Evolutionary conservation across 1,284 basidiomycete genomes (phyloP).

Genomic region (Hemileia vastatrix): DNA sequence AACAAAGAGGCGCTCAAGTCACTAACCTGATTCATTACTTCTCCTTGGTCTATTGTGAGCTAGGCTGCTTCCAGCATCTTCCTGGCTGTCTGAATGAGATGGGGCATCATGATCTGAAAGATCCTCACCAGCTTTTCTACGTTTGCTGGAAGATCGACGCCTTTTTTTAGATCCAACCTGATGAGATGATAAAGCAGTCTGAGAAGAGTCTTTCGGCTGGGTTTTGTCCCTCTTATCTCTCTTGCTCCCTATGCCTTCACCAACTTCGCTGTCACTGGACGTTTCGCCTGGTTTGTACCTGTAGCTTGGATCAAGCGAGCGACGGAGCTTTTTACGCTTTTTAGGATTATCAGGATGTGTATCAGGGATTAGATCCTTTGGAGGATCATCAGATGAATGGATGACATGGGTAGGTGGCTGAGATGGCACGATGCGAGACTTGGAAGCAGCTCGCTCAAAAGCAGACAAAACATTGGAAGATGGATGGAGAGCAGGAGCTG

Average conservation of each 20-base stretch:
- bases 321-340: conserved; percentile 13
- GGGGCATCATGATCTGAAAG: background rate
- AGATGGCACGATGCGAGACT: background rate
- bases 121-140: background rate
- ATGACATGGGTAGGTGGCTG: background rate
- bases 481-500: conserved; percentile 5
- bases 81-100: no score
- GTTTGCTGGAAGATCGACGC: background rate
- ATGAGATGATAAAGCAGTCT: background rate
- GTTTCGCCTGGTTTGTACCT: conserved; percentile 17
- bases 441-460: conserved; percentile 12
- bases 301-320: conserved; percentile 17
- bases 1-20: no score
- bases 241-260: conserved; percentile 20
- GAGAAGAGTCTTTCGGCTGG: no score
- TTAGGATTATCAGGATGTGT: background rate
- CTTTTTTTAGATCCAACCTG: background rate
- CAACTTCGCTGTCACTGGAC: conserved; percentile 15
- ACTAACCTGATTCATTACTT: no score
- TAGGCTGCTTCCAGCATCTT: no score
- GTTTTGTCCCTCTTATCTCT: conserved; percentile 14
- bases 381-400: conserved; percentile 4
- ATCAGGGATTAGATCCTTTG: background rate
- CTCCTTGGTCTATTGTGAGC: no score
- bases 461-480: conserved; percentile 18